These are phyloP conservation scores for Hansfordia pulvinata DNA, from an alignment of 2,329 filamentous ascomycete species.

Conservation along the genomic window DNA sequence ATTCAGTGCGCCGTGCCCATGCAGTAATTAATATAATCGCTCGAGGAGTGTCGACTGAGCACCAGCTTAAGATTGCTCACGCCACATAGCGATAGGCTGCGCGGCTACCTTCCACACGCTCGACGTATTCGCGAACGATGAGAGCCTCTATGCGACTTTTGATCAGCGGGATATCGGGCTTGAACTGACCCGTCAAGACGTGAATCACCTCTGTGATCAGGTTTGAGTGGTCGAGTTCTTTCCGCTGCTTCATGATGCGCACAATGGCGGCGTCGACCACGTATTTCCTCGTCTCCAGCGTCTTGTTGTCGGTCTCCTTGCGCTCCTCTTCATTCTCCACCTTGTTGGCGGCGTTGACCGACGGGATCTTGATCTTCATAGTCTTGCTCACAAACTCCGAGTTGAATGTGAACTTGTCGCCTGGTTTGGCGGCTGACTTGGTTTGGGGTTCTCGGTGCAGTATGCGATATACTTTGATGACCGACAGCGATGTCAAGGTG, in stretches of 20 bases:
- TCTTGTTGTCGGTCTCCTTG: conserved; percentile 62
- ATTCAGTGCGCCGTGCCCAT: conserved; percentile 1
- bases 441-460: conserved; percentile 68
- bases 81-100: conserved; percentile 62
- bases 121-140: conserved; percentile 65
- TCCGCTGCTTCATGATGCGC: conserved; percentile 78
- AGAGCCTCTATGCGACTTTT: conserved; percentile 72
- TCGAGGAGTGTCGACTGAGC: too few species aligned
- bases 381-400: conserved; percentile 67
- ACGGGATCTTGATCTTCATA: conserved; percentile 78
- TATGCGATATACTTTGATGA: conserved; percentile 65
- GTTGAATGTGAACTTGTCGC: conserved; percentile 76
- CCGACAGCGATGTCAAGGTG: conserved; percentile 68
- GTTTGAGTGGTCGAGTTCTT: conserved; percentile 54
- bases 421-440: conserved; percentile 56
- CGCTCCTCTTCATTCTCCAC: conserved; percentile 63
- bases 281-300: conserved; percentile 56
- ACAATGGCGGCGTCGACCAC: conserved; percentile 67
- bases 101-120: conserved; percentile 56
- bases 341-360: conserved; percentile 69
- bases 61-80: too few species aligned
- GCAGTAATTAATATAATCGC: neutral
- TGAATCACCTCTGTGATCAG: conserved; percentile 59
- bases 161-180: conserved; percentile 62
- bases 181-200: conserved; percentile 58